phyloP scores from a whole-genome alignment of 1,284 basidiomycete genomes.

The Sparassis latifolia region DNA sequence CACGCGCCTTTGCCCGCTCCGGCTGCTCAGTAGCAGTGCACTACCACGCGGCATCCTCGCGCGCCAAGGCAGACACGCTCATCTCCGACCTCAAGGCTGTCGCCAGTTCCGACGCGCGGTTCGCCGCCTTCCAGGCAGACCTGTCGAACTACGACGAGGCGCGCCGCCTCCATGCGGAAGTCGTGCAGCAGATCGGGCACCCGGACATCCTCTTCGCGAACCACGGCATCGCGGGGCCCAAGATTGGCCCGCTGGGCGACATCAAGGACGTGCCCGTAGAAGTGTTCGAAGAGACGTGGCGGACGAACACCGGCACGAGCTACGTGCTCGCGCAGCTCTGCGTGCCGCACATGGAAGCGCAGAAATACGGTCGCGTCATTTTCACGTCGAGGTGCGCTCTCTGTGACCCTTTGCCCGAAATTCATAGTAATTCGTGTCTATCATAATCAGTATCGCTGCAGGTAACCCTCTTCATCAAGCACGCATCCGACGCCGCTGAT shows the following conservation, averaged over 20 bases:
- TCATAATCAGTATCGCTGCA: constrained; percentile 26
- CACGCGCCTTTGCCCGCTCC: constrained; percentile 33
- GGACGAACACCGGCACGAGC: constrained; percentile 35
- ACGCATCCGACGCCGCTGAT: neutral
- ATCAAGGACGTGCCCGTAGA: constrained; percentile 36
- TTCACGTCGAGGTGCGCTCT: constrained; percentile 33
- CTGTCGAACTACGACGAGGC: constrained; percentile 35
- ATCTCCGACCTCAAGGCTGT: constrained; percentile 26
- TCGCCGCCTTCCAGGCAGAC: constrained; percentile 38
- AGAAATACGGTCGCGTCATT: constrained; percentile 39
- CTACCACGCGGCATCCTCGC: constrained; percentile 31
- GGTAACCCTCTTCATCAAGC: constrained; percentile 13
- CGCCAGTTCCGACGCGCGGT: constrained; percentile 29
- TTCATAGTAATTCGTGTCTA: neutral
- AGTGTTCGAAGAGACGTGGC: constrained; percentile 41
- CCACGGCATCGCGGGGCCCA: constrained; percentile 31
- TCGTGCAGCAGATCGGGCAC: constrained; percentile 38
- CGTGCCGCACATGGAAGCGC: constrained; percentile 38
- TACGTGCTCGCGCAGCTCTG: constrained; percentile 43
- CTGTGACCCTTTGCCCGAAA: neutral
- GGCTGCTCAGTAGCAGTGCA: constrained; percentile 49
- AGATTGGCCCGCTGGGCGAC: constrained; percentile 35
- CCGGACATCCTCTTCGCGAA: constrained; percentile 42
- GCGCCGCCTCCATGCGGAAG: constrained; percentile 30
- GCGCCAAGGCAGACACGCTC: constrained; percentile 26